These are phyloP conservation scores for Mortierella sp. DNA, from an alignment of 371 early-diverging fungal species.

Conservation along the genomic window DNA sequence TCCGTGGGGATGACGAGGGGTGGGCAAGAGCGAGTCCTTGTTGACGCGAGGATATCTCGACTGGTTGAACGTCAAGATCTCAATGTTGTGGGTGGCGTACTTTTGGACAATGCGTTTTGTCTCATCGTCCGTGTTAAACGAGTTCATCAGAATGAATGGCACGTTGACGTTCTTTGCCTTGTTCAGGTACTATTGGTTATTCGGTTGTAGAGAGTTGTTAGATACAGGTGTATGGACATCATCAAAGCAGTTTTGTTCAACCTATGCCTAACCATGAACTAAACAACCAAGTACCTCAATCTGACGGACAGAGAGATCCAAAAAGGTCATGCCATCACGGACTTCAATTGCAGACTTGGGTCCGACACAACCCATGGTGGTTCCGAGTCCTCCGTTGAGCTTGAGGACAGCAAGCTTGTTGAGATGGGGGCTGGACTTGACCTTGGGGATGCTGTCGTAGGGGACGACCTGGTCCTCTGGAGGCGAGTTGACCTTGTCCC, in stretches of 20 bases:
- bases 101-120: slow-evolving; percentile 98
- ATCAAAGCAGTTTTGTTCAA: neutral
- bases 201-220: slow-evolving; percentile 73
- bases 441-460: slow-evolving; percentile 77
- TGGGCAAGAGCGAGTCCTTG: slow-evolving; percentile 95
- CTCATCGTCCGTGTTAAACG: slow-evolving; percentile 99
- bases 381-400: slow-evolving; percentile 99
- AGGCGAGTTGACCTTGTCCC: slow-evolving; percentile 95
- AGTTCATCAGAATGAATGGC: slow-evolving; percentile 99
- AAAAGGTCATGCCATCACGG: slow-evolving; percentile 98
- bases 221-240: neutral
- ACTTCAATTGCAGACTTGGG: slow-evolving; percentile 99
- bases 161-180: slow-evolving; percentile 90
- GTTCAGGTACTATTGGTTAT: slow-evolving; percentile 84
- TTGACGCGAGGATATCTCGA: slow-evolving; percentile 96
- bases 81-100: slow-evolving; percentile 91
- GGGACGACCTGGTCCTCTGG: slow-evolving; percentile 87
- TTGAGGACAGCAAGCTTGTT: slow-evolving; percentile 98
- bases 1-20: slow-evolving; percentile 77
- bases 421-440: slow-evolving; percentile 71
- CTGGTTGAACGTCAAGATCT: slow-evolving; percentile 98
- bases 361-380: slow-evolving; percentile 99
- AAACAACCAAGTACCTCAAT: slow-evolving; percentile 81
- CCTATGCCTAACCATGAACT: neutral
- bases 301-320: slow-evolving; percentile 99